These are phyloP conservation scores for Proliferodiscus dingleyae DNA, from an alignment of 2,329 filamentous ascomycete genomes.

Conservation along the genomic window DNA sequence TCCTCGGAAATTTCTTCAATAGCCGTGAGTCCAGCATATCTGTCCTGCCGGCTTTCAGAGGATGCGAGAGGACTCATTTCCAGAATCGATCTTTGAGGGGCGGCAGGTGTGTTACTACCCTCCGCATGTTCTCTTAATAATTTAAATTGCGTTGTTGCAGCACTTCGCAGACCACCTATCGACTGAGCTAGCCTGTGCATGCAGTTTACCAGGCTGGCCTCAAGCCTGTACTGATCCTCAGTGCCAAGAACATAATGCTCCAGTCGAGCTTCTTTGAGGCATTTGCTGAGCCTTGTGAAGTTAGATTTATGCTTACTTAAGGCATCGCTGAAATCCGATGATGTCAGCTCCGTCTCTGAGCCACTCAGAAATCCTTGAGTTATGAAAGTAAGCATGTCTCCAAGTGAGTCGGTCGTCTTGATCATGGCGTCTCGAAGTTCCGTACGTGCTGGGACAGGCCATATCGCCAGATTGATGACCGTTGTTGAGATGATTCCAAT, in stretches of 20 bases:
- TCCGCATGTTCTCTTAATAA: slow-evolving; percentile 61
- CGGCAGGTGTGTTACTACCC: slow-evolving; percentile 17
- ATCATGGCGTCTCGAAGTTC: slow-evolving; percentile 70
- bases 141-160: slow-evolving; percentile 82
- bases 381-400: slow-evolving; percentile 76
- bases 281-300: slow-evolving; percentile 67
- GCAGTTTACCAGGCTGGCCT: slow-evolving; percentile 75
- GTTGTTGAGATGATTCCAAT: slow-evolving; percentile 70
- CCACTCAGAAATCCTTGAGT: slow-evolving; percentile 80
- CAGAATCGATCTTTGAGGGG: slow-evolving; percentile 9
- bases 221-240: slow-evolving; percentile 72
- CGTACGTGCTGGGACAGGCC: slow-evolving; percentile 70
- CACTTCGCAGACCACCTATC: slow-evolving; percentile 84
- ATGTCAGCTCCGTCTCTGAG: slow-evolving; percentile 69
- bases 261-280: slow-evolving; percentile 78
- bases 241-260: slow-evolving; percentile 81
- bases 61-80: slow-evolving; percentile 21
- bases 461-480: slow-evolving; percentile 71
- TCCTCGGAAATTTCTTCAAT: slow-evolving; percentile 61
- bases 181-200: slow-evolving; percentile 83
- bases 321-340: slow-evolving; percentile 58
- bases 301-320: slow-evolving; percentile 60
- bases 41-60: slow-evolving; percentile 40
- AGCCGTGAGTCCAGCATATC: slow-evolving; percentile 47
- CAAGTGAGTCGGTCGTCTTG: slow-evolving; percentile 68